Base-by-base conservation (phyloP, 1,284 basidiomycete species). In the Trichosporon inkin region DNA sequence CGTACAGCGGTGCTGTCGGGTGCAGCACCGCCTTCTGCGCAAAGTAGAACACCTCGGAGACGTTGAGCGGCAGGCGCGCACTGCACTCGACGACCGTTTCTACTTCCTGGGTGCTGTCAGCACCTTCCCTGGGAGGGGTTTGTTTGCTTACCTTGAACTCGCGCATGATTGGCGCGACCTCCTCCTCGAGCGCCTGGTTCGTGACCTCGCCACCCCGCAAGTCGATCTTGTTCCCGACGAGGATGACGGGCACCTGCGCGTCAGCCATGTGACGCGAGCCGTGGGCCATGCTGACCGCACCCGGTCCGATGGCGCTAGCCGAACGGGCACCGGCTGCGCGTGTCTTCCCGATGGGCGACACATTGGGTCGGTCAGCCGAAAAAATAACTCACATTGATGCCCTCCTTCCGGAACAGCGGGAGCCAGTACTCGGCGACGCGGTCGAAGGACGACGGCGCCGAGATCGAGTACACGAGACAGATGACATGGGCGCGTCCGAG, bases 1-100 rank as follows among this genome's bases (percentile, higher is more conserved):
- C 95, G 77, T 99, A 99, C 22, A 99, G 80, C 4, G 95, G 95
- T 7, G 96, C 95, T 6, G 94, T 96, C 1, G 96, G 95, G 76
- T 98, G 92, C 16, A 98, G 82, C 24, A 99, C 96, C 6, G 96
- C 96, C 75, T 97, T 98, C 79, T 97, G 95, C 0, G 96, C 95
- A 77, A 97, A 98, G 78, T 96, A 98, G 80, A 99, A 96, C n/a
- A 97, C 92, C 77, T 97, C 95, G 34, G 92, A 94, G 54, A 99
- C 89, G 79, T 99, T 99, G 62, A 94, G 78, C 20, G 90, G 88
- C 54, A 89, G 81, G 70, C 89, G 87, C 0, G 94, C 93, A 10
- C 92, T 95, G 75, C 93, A 96, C 80, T 98, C 95, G 35, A 99
- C 90, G 71, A 94, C 98, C 24, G 95, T 98, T 78, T 99, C 94